Percentiles rank a stretch among this genome's conserved stretches.
phyloP scores from a whole-genome alignment of 371 early-diverging fungal genomes.

The Cokeromyces recurvatus region DNA sequence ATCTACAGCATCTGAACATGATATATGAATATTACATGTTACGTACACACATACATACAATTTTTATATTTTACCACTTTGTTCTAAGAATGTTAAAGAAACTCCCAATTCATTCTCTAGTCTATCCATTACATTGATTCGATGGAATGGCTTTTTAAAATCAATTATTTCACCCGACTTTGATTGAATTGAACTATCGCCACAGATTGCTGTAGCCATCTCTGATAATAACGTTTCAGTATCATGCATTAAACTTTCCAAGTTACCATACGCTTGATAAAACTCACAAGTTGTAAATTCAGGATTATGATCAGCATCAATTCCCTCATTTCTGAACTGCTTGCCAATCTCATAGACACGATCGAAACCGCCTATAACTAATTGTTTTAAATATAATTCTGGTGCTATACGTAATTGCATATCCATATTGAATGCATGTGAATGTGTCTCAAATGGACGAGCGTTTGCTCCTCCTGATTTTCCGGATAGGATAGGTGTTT shows the following conservation, averaged over 20 bases:
- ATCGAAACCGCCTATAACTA: slow-evolving; percentile 94
- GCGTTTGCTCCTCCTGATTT: slow-evolving; percentile 96
- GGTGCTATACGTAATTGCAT: slow-evolving; percentile 93
- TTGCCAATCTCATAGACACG: slow-evolving; percentile 96
- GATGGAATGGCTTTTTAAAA: slow-evolving; percentile 74
- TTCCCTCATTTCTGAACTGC: slow-evolving; percentile 97
- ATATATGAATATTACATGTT: too few relatives aligned
- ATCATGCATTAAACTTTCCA: slow-evolving; percentile 76
- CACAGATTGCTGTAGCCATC: slow-evolving; percentile 79
- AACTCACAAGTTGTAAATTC: slow-evolving; percentile 98
- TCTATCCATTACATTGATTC: slow-evolving; percentile 74
- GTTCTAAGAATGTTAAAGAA: slow-evolving; percentile 52
- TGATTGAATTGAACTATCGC: slow-evolving; percentile 70
- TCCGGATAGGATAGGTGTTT: slow-evolving; percentile 90
- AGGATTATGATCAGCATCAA: slow-evolving; percentile 97
- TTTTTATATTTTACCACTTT: slow-evolving; percentile 14
- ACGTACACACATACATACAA: too few relatives aligned
- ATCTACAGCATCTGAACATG: too few relatives aligned
- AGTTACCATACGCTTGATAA: slow-evolving; percentile 92
- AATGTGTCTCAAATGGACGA: slow-evolving; percentile 86
- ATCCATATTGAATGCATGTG: slow-evolving; percentile 76
- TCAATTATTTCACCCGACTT: slow-evolving; percentile 48
- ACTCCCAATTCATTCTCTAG: slow-evolving; percentile 53
- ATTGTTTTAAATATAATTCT: slow-evolving; percentile 92
- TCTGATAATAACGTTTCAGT: slow-evolving; percentile 85